These are phyloP conservation scores for Syzygium syzygioides DNA, from an alignment of 441 rosid species.

Conservation along the genomic window DNA sequence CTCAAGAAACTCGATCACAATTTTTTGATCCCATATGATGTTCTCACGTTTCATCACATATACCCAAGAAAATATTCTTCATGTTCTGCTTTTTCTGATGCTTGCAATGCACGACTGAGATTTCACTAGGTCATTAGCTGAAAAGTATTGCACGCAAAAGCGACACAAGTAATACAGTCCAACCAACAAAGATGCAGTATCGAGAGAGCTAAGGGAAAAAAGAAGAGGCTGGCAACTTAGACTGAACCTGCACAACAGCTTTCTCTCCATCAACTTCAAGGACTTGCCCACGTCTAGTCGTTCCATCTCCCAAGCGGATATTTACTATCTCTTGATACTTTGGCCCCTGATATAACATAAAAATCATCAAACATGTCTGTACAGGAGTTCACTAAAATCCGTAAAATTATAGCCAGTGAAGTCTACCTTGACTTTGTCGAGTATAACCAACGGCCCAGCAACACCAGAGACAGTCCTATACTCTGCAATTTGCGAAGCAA, in stretches of 20 bases:
- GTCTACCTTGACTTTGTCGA: constrained; percentile 46
- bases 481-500: constrained; percentile 20
- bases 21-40: background rate
- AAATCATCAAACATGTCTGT: background rate
- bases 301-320: constrained; percentile 45
- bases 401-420: background rate
- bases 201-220: background rate
- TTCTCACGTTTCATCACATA: background rate
- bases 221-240: background rate
- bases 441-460: constrained; percentile 25
- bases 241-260: constrained; percentile 50
- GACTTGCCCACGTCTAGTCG: constrained; percentile 44
- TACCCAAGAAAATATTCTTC: background rate
- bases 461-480: constrained; percentile 41
- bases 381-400: background rate
- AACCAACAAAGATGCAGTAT: background rate
- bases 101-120: background rate
- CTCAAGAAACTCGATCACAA: background rate
- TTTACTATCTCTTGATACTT: constrained; percentile 55
- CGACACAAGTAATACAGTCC: background rate
- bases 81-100: background rate
- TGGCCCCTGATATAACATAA: constrained; percentile 31
- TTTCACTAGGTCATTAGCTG: background rate
- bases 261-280: constrained; percentile 40
- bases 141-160: background rate